A percentile compares a stretch with the other conserved stretches of the same genome.
phyloP scores from a whole-genome alignment of 352 stramenopile species.

The Globisporangium polare region DNA sequence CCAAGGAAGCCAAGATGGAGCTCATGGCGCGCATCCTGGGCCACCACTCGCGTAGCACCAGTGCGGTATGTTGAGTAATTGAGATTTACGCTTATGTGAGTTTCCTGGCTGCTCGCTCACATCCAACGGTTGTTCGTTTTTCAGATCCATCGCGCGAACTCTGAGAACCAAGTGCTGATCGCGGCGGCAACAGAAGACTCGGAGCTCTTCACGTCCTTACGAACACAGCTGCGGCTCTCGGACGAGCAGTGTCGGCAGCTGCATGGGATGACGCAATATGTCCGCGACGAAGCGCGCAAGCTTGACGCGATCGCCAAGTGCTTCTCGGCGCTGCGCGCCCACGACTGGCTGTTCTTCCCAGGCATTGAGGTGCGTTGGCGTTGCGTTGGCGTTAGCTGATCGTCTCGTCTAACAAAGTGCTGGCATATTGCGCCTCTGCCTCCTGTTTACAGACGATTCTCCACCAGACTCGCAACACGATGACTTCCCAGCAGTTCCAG shows the following conservation, averaged over 20 bases:
- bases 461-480: constrained; percentile 74
- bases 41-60: constrained; percentile 72
- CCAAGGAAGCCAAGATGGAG: constrained; percentile 83
- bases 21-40: constrained; percentile 72
- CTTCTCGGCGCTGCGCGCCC: constrained; percentile 72
- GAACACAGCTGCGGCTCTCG: constrained; percentile 60
- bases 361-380: constrained; percentile 63
- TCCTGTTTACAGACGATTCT: constrained; percentile 45
- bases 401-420: neutral
- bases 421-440: neutral
- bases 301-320: constrained; percentile 84
- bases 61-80: constrained; percentile 33
- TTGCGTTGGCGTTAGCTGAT: neutral
- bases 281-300: constrained; percentile 67
- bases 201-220: constrained; percentile 47
- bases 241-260: constrained; percentile 65
- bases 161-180: constrained; percentile 79
- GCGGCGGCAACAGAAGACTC: constrained; percentile 55
- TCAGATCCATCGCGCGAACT: constrained; percentile 76
- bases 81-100: neutral
- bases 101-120: neutral
- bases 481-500: constrained; percentile 79
- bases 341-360: constrained; percentile 85
- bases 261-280: constrained; percentile 32
- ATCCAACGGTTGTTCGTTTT: no score